Evolutionary conservation across 202 grass and related monocot genomes (phyloP).

Genomic region (Carex arenaria): DNA sequence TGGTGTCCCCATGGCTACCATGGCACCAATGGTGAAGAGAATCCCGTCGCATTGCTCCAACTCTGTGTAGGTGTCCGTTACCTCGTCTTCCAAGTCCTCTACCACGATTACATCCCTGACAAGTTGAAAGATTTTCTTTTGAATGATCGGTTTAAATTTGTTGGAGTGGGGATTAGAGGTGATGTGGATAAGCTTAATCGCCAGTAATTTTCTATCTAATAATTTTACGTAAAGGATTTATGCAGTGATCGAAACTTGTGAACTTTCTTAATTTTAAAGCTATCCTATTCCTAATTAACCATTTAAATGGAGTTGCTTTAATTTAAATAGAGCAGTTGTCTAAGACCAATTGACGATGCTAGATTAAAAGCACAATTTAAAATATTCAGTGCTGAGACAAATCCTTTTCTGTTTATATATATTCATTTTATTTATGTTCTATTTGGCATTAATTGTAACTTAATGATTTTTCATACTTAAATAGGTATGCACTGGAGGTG

Average conservation of each 20-base stretch:
- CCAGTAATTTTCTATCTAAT: background rate
- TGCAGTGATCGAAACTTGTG: no score
- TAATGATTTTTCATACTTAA: background rate
- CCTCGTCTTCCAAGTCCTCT: conserved; percentile 40
- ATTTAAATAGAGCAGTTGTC: no score
- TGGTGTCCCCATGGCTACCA: conserved; percentile 18
- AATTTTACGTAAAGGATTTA: background rate
- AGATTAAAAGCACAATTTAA: no score
- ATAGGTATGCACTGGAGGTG: conserved; percentile 30
- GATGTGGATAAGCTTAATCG: conserved; percentile 1
- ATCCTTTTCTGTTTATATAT: no score
- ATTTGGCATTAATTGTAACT: background rate
- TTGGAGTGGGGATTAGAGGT: conserved; percentile 7
- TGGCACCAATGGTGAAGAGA: background rate
- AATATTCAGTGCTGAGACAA: no score
- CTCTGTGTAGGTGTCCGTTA: conserved; percentile 36
- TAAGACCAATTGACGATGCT: no score
- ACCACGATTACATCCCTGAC: background rate
- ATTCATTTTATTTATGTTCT: no score
- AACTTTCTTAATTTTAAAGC: no score
- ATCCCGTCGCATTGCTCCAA: conserved; percentile 39
- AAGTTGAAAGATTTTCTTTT: conserved; percentile 5
- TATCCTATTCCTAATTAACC: no score
- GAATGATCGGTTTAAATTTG: conserved; percentile 20
- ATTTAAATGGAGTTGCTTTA: no score